These are phyloP conservation scores for Forsythia viridissima DNA, from an alignment of 257 asterid genomes.

Conservation along the genomic window DNA sequence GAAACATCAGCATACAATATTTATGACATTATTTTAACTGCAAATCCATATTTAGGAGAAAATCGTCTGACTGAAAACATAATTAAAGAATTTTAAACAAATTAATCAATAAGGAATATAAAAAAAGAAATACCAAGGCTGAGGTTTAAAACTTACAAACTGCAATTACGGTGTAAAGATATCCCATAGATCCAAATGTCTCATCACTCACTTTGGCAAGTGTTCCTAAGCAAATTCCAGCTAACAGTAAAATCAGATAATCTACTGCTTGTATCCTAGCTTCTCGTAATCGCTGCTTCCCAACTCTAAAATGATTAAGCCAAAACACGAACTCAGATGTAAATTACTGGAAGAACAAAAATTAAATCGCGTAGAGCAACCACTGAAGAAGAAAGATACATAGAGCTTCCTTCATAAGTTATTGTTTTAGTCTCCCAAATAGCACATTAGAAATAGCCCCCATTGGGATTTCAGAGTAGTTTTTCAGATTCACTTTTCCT, in stretches of 20 bases:
- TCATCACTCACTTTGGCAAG: slow-evolving; percentile 94
- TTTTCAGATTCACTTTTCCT: too few relatives aligned
- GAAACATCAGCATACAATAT: neutral
- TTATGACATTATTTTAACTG: neutral
- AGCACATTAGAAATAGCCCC: too few relatives aligned
- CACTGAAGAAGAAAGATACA: neutral
- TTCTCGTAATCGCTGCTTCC: slow-evolving; percentile 87
- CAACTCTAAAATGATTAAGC: slow-evolving; percentile 44
- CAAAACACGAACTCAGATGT: neutral
- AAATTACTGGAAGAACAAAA: neutral
- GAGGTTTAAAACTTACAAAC: slow-evolving; percentile 66
- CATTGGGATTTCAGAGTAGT: too few relatives aligned
- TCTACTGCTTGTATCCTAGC: slow-evolving; percentile 83
- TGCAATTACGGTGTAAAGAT: slow-evolving; percentile 92
- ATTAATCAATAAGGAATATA: neutral
- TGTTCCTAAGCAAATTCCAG: slow-evolving; percentile 92
- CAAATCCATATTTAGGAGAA: neutral
- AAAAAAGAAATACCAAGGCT: neutral
- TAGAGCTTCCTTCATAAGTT: too few relatives aligned
- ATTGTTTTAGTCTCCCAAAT: too few relatives aligned
- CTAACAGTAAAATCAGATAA: slow-evolving; percentile 74
- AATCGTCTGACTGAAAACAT: neutral
- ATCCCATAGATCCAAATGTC: slow-evolving; percentile 82
- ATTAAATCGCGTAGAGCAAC: neutral
- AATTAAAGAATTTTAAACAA: neutral